Base-by-base conservation (phyloP, 1,139 yeast genomes). In the Pichia norvegensis region DNA sequence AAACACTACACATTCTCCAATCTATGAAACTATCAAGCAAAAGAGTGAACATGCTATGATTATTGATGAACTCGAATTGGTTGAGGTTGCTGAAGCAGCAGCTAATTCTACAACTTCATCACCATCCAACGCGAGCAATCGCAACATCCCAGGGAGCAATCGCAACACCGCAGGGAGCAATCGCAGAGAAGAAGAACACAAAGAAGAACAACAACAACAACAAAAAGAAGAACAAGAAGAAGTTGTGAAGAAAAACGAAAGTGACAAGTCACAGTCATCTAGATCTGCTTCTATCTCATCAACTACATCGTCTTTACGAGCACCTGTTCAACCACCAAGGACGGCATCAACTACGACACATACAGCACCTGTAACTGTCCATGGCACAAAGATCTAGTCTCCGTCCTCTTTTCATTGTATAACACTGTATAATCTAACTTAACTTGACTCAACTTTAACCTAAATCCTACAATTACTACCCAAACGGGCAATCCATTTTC, bases 101-200 rank as follows among this genome's bases (percentile, higher is more conserved):
- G 29, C 16, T 11, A 19, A 20, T 14, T 17, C 38, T 20, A 10
- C 22, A 20, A 11, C n/a, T 7, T 3, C 22, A 1, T 16, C 25
- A 11, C 14, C 19, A 4, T 16, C 21, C 20, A 11, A 31, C 19
- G 35, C 35, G 35, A 4, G 44, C 44, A 9, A 48, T 43, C 13
- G 55, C 51, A 39, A 48, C 46, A 36, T 54, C 52, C 27, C 42
- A 39, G 44, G 46, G 46, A 43, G 43, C 44, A 46, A 41, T 40
- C 48, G 46, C 29, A 33, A 8, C 37, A 29, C 21, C 36, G 17
- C 42, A 16, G 42, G 38, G 38, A 40, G 42, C 42, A 40, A 40
- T 23, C 42, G 42, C 38, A 17, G 13, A 29, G 13, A 4, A 21
- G 17, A 23, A 17, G 29, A 40, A 35, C 17, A 44, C 41, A 46